A percentile compares a stretch with the other conserved stretches of the same genome.
phyloP scores from a whole-genome alignment of 1,284 basidiomycete genomes.

The Ceratobasidium sp. region DNA sequence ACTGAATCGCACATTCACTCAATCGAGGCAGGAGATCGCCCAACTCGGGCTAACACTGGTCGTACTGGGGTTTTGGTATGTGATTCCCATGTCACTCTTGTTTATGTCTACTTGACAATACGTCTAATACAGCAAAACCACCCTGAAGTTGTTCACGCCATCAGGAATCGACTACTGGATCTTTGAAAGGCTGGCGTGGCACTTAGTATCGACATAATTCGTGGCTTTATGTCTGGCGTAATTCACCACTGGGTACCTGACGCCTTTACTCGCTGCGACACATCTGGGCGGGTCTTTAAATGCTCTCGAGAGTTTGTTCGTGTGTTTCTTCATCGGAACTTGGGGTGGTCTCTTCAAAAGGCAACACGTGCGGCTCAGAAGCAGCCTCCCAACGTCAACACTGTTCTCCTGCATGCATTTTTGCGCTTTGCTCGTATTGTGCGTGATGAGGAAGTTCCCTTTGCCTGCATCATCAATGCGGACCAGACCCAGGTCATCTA shows the following conservation, averaged over 20 bases:
- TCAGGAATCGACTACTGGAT: background rate
- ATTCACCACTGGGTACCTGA: background rate
- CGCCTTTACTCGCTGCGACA: background rate
- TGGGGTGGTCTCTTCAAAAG: background rate
- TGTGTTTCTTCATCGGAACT: background rate
- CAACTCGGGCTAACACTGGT: background rate
- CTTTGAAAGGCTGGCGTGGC: background rate
- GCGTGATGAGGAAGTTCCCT: background rate
- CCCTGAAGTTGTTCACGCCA: background rate
- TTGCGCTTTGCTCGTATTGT: background rate
- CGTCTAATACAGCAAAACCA: background rate
- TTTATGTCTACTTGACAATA: background rate
- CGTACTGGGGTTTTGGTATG: background rate
- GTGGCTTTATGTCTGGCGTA: background rate
- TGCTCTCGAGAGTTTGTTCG: background rate
- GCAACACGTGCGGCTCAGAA: slow-evolving; percentile 5
- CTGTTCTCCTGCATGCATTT: background rate
- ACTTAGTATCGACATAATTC: background rate
- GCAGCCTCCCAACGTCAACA: background rate
- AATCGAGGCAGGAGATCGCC: background rate
- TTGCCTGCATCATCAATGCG: background rate
- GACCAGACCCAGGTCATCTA: slow-evolving; percentile 14
- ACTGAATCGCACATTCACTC: background rate
- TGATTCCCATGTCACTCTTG: background rate
- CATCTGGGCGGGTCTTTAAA: background rate